phyloP scores from a whole-genome alignment of 495 filamentous ascomycete genomes.

The Chaetomium tenue region DNA sequence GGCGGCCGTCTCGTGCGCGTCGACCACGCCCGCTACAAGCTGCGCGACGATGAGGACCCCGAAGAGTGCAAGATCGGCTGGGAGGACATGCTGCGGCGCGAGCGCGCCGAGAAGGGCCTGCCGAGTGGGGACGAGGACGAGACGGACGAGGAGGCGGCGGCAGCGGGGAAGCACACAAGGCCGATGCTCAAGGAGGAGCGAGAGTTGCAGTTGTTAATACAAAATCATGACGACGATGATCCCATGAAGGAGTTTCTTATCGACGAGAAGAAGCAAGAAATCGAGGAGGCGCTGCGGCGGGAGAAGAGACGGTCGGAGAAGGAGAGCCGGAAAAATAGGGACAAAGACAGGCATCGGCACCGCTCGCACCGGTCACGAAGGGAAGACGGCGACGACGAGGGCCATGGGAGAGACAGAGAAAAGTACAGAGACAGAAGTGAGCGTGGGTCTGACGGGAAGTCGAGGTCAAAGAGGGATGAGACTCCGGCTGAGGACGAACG shows the following conservation, averaged over 20 bases:
- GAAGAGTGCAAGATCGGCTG: constrained; percentile 52
- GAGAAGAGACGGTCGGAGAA: constrained; percentile 43
- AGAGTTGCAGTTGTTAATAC: constrained; percentile 71
- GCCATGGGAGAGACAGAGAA: constrained; percentile 8
- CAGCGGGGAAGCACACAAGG: constrained; percentile 37
- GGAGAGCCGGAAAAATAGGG: constrained; percentile 28
- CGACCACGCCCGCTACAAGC: constrained; percentile 89
- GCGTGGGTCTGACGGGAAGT: constrained; percentile 20
- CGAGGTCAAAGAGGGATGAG: constrained; percentile 25
- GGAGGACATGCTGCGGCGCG: constrained; percentile 46
- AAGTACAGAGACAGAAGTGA: constrained; percentile 18
- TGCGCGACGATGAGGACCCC: constrained; percentile 79
- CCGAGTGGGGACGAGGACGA: constrained; percentile 39
- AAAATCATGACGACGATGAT: constrained; percentile 89
- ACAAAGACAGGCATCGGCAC: constrained; percentile 31
- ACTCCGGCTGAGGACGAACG: constrained; percentile 26
- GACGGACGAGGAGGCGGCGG: constrained; percentile 36
- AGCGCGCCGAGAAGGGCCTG: constrained; percentile 42
- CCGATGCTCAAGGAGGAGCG: constrained; percentile 60
- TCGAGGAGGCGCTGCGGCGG: constrained; percentile 64
- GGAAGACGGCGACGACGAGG: constrained; percentile 23
- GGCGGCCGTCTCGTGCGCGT: constrained; percentile 79
- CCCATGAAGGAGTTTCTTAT: constrained; percentile 93
- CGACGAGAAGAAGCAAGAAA: constrained; percentile 84
- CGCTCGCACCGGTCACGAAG: constrained; percentile 31